Percentiles rank a stretch among this genome's conserved stretches.
Conservation (phyloP, 345 rosid species). For the Odontarrhena argentea region DNA sequence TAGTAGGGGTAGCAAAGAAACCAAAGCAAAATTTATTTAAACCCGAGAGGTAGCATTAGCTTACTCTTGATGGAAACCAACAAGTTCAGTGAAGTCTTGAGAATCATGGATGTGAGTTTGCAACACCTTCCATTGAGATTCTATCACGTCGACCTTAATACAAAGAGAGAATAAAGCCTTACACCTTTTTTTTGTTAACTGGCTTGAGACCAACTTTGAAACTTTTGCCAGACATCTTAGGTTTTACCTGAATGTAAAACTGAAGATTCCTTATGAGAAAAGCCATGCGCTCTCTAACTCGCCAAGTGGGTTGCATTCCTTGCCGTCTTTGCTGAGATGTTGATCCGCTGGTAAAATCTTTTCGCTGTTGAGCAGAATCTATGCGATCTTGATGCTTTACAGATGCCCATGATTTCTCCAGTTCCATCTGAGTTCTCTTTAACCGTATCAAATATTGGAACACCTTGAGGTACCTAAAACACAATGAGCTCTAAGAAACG, state of each 20-base stretch:
- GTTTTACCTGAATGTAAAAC: conserved; percentile 87
- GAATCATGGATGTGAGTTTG: conserved; percentile 85
- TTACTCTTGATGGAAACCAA: conserved; percentile 96
- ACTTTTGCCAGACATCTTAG: conserved; percentile 3
- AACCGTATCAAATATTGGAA: conserved; percentile 91
- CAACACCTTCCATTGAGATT: conserved; percentile 97
- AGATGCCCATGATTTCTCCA: conserved; percentile 99
- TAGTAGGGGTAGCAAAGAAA: conserved; percentile 8
- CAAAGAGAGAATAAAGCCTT: conserved; percentile 21
- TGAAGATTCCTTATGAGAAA: conserved; percentile 95
- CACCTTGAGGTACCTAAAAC: conserved; percentile 73
- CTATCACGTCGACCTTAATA: conserved; percentile 89
- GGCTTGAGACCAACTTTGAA: conserved; percentile 19
- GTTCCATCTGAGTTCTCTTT: conserved; percentile 92
- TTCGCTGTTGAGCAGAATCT: conserved; percentile 71
- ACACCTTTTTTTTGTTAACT: conserved; percentile 1
- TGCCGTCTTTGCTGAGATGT: conserved; percentile 73
- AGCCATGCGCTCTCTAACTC: conserved; percentile 96
- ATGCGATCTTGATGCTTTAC: conserved; percentile 95
- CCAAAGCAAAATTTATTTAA: not conserved
- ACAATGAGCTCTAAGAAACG: conserved; percentile 36
- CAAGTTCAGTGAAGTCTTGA: conserved; percentile 91
- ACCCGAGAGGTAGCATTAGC: conserved; percentile 11
- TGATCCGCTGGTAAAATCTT: conserved; percentile 55
- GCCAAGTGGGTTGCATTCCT: conserved; percentile 90